phyloP scores from a whole-genome alignment of 352 stramenopile genomes.

The Pythium aristosporum region DNA sequence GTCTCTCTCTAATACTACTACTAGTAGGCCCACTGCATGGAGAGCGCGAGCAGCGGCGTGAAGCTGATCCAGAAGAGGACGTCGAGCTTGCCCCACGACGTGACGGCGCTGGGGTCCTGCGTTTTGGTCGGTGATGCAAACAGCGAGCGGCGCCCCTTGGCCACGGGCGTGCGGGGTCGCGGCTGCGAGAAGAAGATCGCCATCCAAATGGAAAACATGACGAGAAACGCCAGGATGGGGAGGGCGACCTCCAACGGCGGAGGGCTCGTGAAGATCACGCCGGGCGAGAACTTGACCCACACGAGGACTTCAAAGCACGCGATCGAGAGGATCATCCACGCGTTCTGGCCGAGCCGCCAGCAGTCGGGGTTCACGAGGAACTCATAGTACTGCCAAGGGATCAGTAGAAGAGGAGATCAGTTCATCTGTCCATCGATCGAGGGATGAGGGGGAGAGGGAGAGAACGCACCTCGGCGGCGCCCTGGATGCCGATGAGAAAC shows the following conservation, averaged over 20 bases:
- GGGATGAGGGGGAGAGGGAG: background rate
- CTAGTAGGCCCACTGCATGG: slow-evolving; percentile 78
- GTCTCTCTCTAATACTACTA: slow-evolving; percentile 22
- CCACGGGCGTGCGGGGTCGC: slow-evolving; percentile 4
- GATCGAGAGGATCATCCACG: slow-evolving; percentile 84
- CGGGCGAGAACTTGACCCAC: slow-evolving; percentile 79
- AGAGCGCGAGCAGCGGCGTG: slow-evolving; percentile 67
- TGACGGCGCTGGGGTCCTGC: slow-evolving; percentile 27
- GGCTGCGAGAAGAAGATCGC: slow-evolving; percentile 60
- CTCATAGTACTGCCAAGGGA: slow-evolving; percentile 67
- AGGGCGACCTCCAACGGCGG: slow-evolving; percentile 54
- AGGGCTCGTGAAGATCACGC: slow-evolving; percentile 55
- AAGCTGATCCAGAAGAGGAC: slow-evolving; percentile 88
- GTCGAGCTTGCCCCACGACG: slow-evolving; percentile 63
- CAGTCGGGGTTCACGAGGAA: slow-evolving; percentile 81
- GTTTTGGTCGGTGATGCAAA: slow-evolving; percentile 9
- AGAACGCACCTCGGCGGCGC: slow-evolving; percentile 58
- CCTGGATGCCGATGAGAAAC: slow-evolving; percentile 81
- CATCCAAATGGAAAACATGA: slow-evolving; percentile 79
- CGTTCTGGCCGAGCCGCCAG: slow-evolving; percentile 74
- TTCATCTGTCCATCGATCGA: background rate
- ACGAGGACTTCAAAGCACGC: slow-evolving; percentile 75
- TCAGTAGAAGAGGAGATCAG: background rate
- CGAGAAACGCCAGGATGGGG: slow-evolving; percentile 58
- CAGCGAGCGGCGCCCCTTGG: slow-evolving; percentile 2